Evolutionary conservation across 1,284 basidiomycete genomes (phyloP).

Genomic region (Tremellales sp.): DNA sequence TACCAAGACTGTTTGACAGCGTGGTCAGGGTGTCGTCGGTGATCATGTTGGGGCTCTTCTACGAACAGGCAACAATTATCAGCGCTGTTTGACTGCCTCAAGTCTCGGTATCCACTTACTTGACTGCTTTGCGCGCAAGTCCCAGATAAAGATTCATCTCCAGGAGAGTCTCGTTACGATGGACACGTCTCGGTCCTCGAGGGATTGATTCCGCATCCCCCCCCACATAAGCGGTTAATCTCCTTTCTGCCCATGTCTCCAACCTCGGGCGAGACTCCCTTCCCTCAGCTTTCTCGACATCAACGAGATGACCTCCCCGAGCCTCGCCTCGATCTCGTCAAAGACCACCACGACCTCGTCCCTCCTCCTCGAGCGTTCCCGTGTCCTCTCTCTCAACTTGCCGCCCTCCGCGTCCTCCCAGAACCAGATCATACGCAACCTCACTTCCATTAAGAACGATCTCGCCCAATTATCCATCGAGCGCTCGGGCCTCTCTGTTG

Average conservation of each 20-base stretch:
- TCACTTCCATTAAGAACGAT: constrained; percentile 33
- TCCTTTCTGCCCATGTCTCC: no score
- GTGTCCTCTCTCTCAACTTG: constrained; percentile 44
- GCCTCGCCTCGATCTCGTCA: constrained; percentile 30
- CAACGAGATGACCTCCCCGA: constrained; percentile 12
- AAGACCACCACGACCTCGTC: constrained; percentile 44
- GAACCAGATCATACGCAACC: constrained; percentile 38
- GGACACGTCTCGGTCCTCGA: background rate
- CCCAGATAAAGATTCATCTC: no score
- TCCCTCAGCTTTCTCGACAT: no score
- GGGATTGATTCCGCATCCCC: no score
- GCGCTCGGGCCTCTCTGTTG: constrained; percentile 17
- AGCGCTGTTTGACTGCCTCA: no score
- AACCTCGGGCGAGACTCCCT: no score
- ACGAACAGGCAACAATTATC: no score
- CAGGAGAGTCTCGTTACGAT: no score
- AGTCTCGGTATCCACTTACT: no score
- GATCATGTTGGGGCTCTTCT: constrained; percentile 54
- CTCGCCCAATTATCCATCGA: constrained; percentile 27
- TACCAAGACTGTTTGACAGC: constrained; percentile 75
- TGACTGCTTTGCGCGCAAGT: no score
- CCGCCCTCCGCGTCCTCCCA: constrained; percentile 39
- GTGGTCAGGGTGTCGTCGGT: constrained; percentile 72
- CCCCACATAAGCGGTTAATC: no score
- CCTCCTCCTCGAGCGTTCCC: constrained; percentile 45